Conservation (phyloP, 108 stramenopile genomes). For the Cyclotella baltica region DNA sequence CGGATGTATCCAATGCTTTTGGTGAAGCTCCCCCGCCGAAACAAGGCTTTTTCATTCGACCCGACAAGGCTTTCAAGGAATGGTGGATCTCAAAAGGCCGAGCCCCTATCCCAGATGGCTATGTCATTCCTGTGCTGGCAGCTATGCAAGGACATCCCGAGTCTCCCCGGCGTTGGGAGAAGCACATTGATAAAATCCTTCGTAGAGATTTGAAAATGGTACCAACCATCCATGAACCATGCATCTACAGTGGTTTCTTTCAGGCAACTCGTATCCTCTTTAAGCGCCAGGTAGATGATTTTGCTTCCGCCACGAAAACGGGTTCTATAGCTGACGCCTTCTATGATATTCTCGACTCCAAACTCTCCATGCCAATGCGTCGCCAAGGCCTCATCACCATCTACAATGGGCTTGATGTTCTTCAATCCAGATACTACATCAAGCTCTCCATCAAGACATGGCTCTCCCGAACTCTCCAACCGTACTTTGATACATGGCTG, state of each 20-base stretch:
- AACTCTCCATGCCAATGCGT: constrained; percentile 6
- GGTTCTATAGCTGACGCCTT: neutral
- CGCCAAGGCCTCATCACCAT: neutral
- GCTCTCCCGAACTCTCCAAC: neutral
- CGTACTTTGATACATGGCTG: neutral
- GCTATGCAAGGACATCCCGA: constrained; percentile 34
- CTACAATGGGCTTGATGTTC: constrained; percentile 14
- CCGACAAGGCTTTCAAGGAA: constrained; percentile 35
- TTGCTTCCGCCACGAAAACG: neutral
- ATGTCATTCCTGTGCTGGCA: constrained; percentile 32
- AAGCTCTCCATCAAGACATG: neutral
- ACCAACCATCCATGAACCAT: constrained; percentile 27
- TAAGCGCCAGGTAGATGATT: constrained; percentile 31
- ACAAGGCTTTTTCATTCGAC: constrained; percentile 20
- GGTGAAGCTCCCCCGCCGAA: neutral
- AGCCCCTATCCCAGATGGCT: constrained; percentile 25
- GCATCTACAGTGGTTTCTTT: constrained; percentile 11
- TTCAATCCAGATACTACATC: too few relatives aligned
- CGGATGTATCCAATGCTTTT: neutral
- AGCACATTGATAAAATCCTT: constrained; percentile 19
- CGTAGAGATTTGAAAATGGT: neutral
- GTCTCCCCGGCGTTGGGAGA: constrained; percentile 31
- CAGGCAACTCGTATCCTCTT: constrained; percentile 13
- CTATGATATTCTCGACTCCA: neutral
- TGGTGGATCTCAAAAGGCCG: constrained; percentile 44